Evolutionary conservation across 164 flowering plant genomes (phyloP), one percentile per base, ranked within the genome.

Genomic region (Tetrastigma voinierianum): DNA sequence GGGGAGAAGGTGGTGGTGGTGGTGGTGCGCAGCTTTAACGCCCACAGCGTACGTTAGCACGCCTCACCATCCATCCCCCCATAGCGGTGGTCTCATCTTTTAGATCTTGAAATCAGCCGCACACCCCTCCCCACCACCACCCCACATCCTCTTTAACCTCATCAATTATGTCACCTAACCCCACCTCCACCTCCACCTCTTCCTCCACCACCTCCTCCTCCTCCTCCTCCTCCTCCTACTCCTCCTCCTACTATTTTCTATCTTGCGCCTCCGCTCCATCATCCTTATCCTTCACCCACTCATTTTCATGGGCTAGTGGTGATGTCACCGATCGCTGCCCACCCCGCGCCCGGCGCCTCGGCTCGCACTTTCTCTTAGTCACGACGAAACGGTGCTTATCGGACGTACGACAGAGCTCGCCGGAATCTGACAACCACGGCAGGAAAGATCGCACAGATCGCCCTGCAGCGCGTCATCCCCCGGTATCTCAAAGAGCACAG

Each of bases 31-130:
- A 32, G 40, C 40, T 32, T 32, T 32, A 62, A 53, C 65, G 21
- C 43, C 10, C 57, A 45, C 63, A 69, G 72, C 73, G 72, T 66
- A 69, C 53, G 72, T 69, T 73, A 68, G 68, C 55, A 47, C 17
- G 56, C 6, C 21, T 17, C 46, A 10, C 43, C 65, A 12, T 49
- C 64, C 11, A 44, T 5, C 69, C 56, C 72, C 25, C 68, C 68
- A 51, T 57, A 61, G 69, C 67, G 75, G 70, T 72, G 75, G 75
- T 63, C 70, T 66, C 65, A 65, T 66, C 61, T 13, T 51, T 52
- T 63, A 62, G 68, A 59, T 68, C 76, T 64, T 66, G 59, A 74
- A 74, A 68, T 68, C 77, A 74, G 77, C 77, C 77, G 73, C 73
- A 68, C 72, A 68, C 69, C 51, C 76, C 72, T 68, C 72, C 64